Evolutionary conservation across 352 stramenopile species (phyloP), one percentile per base, ranked within the genome.

Genomic region (Pythium plurisporium): DNA sequence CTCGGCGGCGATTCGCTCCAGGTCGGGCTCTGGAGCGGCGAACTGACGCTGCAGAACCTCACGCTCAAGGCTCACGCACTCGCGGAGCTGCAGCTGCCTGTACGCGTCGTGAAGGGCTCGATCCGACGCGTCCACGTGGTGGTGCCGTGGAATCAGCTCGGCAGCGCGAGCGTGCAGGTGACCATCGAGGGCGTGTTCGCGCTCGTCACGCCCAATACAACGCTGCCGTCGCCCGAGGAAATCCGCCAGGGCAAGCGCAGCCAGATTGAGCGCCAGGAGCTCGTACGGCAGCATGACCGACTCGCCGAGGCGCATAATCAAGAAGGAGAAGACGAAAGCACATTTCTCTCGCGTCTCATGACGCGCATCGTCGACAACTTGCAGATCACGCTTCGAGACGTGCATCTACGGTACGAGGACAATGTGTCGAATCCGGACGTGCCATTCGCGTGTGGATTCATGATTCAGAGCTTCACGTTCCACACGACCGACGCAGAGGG

Each of bases 71-170:
- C 82, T n/a, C 75, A 89, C 47, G 84, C 84, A 34, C 63, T 94
- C 23, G 79, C 76, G 1, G 84, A 94, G 62, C 61, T 94, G 26
- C 69, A 92, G 37, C 59, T 94, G 19, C 84, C 84, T 20, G 73
- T 94, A 42, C 63, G 71, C 11, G 71, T 94, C 26, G 59, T 86
- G 22, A 70, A 72, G 31, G 84, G 84, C 47, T 75, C 45, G 22
- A 77, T 94, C 14, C 49, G 48, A 11, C 80, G 82, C 53, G 72
- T 94, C 23, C 71, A 86, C 26, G 81, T 94, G 43, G 67, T 84
- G n/a, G 84, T 94, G 8, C 84, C 84, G n/a, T 94, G 84, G 84
- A 92, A 94, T 55, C 80, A 89, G 15, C 55, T 94, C 22, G 82
- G 82, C 22, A 89, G 74, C 46, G 73, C 82, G 5, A 94, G 84